These are phyloP conservation scores for Austroboletus niveus DNA, from an alignment of 1,284 basidiomycete species.

Conservation along the genomic window DNA sequence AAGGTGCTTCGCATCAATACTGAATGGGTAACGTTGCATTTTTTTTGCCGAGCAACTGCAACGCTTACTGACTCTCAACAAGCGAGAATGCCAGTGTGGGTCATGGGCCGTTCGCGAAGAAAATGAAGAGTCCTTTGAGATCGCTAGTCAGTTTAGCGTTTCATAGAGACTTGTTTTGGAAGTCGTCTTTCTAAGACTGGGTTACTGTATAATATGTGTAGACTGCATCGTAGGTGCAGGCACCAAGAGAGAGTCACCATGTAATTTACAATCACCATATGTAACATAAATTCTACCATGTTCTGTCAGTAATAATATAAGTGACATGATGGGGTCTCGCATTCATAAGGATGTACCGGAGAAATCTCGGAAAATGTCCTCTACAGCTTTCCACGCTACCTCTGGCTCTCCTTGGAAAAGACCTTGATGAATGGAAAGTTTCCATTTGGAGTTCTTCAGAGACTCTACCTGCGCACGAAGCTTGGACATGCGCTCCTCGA, in stretches of 20 bases:
- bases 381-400: conserved; percentile 14
- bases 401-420: conserved; percentile 14
- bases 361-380: conserved; percentile 8
- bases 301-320: background rate
- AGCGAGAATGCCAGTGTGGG: background rate
- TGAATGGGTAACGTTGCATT: conserved; percentile 2
- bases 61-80: background rate
- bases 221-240: too few species aligned
- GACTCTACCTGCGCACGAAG: background rate
- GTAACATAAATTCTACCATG: background rate
- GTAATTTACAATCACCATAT: background rate
- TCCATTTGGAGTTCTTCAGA: background rate
- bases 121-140: background rate
- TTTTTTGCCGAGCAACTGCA: background rate
- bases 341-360: background rate
- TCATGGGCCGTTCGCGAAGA: background rate
- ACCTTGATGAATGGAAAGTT: conserved; percentile 3
- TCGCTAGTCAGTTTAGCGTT: background rate
- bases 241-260: background rate
- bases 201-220: too few species aligned
- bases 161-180: background rate
- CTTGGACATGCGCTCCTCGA: background rate
- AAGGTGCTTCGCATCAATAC: background rate
- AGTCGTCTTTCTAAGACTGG: too few species aligned
- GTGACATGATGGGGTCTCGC: too few species aligned